A percentile compares a stretch with the other conserved stretches of the same genome.
phyloP scores from a whole-genome alignment of 1,139 yeast genomes.

The Candida sp. region DNA sequence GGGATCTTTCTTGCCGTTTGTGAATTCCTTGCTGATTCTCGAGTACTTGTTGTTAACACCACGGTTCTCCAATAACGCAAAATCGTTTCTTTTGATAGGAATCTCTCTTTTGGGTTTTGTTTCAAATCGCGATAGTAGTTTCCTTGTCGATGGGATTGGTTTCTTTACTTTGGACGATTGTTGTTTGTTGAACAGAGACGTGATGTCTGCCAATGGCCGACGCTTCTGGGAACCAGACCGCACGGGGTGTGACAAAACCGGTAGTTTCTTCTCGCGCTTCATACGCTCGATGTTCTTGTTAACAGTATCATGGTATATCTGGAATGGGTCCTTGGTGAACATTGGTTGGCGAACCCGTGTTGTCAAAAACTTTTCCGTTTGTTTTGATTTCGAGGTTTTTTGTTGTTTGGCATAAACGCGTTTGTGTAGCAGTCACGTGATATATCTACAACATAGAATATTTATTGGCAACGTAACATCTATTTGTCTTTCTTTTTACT shows the following conservation, averaged over 20 bases:
- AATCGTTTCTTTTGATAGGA: conserved; percentile 5
- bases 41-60: conserved; percentile 8
- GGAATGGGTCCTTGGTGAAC: conserved; percentile 11
- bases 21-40: conserved; percentile 8
- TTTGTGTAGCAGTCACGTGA: not conserved
- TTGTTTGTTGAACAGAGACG: conserved; percentile 1
- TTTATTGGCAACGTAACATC: not conserved
- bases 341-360: not conserved
- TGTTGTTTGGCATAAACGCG: too few relatives aligned
- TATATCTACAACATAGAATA: not conserved
- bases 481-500: conserved; percentile 7
- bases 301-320: conserved; percentile 9
- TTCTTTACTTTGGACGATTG: not conserved
- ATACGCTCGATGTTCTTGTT: conserved; percentile 8
- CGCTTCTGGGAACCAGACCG: not conserved
- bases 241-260: conserved; percentile 1
- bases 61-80: conserved; percentile 8
- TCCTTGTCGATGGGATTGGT: conserved; percentile 1
- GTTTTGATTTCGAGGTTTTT: conserved; percentile 1
- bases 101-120: conserved; percentile 3
- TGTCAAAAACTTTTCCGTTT: not conserved
- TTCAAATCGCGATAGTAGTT: conserved; percentile 6
- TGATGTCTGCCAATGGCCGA: conserved; percentile 1
- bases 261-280: conserved; percentile 6
- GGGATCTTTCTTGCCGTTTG: conserved; percentile 3